Evolutionary conservation across 495 filamentous ascomycete species (phyloP).

Genomic region (Cercophora sp.): DNA sequence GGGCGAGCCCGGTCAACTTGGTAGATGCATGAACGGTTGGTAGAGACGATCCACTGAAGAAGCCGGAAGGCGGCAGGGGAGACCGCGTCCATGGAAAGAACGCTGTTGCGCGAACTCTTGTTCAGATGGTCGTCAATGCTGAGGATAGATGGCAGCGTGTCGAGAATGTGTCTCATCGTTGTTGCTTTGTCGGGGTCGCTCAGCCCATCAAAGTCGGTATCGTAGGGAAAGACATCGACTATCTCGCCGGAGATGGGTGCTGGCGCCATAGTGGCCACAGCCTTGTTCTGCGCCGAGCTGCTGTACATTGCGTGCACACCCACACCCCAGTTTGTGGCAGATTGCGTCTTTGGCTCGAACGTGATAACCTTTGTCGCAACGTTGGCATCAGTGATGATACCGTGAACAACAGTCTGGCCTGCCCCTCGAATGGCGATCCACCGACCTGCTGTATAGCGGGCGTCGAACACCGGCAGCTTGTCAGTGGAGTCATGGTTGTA

Average conservation of each 20-base stretch:
- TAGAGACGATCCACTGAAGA: slow-evolving; percentile 86
- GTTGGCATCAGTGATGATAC: background rate
- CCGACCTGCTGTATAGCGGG: background rate
- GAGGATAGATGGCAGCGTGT: slow-evolving; percentile 62
- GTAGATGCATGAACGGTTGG: slow-evolving; percentile 82
- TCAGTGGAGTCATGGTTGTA: background rate
- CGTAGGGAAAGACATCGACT: slow-evolving; percentile 35
- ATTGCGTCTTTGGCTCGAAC: too few relatives aligned
- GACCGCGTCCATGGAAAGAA: slow-evolving; percentile 61
- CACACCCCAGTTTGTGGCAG: too few relatives aligned
- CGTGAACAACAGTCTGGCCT: too few relatives aligned
- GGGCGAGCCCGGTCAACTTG: slow-evolving; percentile 36
- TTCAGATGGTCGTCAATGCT: slow-evolving; percentile 60
- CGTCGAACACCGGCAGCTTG: background rate
- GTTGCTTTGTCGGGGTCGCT: slow-evolving; percentile 42
- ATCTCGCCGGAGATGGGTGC: slow-evolving; percentile 5
- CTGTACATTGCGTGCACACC: background rate
- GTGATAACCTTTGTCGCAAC: background rate
- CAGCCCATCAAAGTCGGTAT: slow-evolving; percentile 33
- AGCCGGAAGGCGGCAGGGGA: slow-evolving; percentile 64
- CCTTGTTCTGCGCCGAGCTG: background rate
- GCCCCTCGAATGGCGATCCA: background rate
- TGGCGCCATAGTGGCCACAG: background rate
- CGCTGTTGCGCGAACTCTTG: slow-evolving; percentile 30
- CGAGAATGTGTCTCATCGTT: slow-evolving; percentile 56